These are phyloP conservation scores for Cryphonectria japonica DNA, from an alignment of 2,329 filamentous ascomycete genomes.

Conservation along the genomic window DNA sequence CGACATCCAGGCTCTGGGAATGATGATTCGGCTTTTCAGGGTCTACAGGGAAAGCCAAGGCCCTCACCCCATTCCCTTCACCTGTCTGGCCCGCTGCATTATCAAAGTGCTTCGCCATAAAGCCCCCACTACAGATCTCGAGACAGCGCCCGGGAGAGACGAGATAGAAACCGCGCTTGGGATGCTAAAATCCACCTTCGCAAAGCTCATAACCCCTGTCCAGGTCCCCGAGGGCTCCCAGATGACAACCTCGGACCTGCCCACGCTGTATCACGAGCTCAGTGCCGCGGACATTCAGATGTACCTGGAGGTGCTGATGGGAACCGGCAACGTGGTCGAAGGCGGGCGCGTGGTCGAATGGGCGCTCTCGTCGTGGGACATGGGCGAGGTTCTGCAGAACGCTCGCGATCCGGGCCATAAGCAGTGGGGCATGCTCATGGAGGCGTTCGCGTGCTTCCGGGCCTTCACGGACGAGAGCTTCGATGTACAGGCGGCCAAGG, in stretches of 20 bases:
- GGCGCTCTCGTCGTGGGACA: conserved; percentile 55
- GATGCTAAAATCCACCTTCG: conserved; percentile 30
- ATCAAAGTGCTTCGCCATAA: conserved; percentile 36
- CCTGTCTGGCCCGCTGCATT: conserved; percentile 41
- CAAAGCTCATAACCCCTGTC: conserved; percentile 36
- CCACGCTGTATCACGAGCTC: conserved; percentile 47
- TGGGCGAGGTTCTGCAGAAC: conserved; percentile 39
- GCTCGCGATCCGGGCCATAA: conserved; percentile 43
- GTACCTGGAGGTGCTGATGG: conserved; percentile 67
- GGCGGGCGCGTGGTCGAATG: conserved; percentile 63
- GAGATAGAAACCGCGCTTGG: conserved; percentile 27
- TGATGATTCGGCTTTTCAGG: conserved; percentile 40
- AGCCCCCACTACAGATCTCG: neutral
- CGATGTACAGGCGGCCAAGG: conserved; percentile 36
- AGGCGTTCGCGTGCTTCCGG: conserved; percentile 45
- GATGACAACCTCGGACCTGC: conserved; percentile 5
- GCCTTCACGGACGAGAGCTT: conserved; percentile 50
- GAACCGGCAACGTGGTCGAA: conserved; percentile 60
- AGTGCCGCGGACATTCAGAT: conserved; percentile 54
- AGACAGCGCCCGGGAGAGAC: neutral
- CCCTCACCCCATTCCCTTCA: conserved; percentile 42
- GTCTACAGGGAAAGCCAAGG: conserved; percentile 37
- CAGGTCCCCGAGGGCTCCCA: conserved; percentile 31
- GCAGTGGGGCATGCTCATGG: conserved; percentile 38
- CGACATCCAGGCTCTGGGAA: conserved; percentile 37